Evolutionary conservation across 192 early-diverging fungal species (phyloP).

Genomic region (Coemansia sp.): DNA sequence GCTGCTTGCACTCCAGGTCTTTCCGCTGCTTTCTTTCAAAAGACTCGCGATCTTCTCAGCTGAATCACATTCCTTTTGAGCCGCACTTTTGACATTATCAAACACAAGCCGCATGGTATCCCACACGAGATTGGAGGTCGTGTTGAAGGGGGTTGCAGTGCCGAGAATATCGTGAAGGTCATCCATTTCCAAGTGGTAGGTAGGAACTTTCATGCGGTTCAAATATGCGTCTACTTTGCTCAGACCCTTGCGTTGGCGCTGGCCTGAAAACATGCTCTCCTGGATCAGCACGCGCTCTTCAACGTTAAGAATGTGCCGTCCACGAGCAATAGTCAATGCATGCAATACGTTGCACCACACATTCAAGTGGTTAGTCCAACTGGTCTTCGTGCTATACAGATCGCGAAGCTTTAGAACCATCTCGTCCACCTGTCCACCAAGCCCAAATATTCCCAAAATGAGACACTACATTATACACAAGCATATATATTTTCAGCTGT

Average conservation of each 20-base stretch:
- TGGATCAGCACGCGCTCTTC: slow-evolving; percentile 49
- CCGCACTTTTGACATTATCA: background rate
- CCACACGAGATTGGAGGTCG: slow-evolving; percentile 40
- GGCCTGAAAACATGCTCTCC: slow-evolving; percentile 52
- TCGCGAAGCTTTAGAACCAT: slow-evolving; percentile 13
- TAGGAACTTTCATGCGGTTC: slow-evolving; percentile 13
- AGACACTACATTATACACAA: slow-evolving; percentile 27
- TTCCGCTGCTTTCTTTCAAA: background rate
- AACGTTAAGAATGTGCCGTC: slow-evolving; percentile 36
- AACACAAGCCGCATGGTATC: slow-evolving; percentile 36
- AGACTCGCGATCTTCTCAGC: background rate
- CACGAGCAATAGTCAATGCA: slow-evolving; percentile 42
- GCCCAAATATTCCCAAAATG: slow-evolving; percentile 27
- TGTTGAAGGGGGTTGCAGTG: slow-evolving; percentile 36
- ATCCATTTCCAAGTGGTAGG: slow-evolving; percentile 14
- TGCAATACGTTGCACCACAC: slow-evolving; percentile 48
- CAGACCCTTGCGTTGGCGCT: slow-evolving; percentile 39
- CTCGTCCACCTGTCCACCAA: slow-evolving; percentile 6
- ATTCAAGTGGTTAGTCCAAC: slow-evolving; percentile 40
- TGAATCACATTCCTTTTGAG: background rate
- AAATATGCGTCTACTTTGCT: slow-evolving; percentile 44
- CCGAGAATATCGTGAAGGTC: slow-evolving; percentile 11
- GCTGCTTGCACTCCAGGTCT: background rate
- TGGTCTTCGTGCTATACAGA: slow-evolving; percentile 21
- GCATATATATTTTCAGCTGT: background rate